These are phyloP conservation scores for Stevia rebaudiana DNA, from an alignment of 140 eudicot species.

Conservation along the genomic window DNA sequence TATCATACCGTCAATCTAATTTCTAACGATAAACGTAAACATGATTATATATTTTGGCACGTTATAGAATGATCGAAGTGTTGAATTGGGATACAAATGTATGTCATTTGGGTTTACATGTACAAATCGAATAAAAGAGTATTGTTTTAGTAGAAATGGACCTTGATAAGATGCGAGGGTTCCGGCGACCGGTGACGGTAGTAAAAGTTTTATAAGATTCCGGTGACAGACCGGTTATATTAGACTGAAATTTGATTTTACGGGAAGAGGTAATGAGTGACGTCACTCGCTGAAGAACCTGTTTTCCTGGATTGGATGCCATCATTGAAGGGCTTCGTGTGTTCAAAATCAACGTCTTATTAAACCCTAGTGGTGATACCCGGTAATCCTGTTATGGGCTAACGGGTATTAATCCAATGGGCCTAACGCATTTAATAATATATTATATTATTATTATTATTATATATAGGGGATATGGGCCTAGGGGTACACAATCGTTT, in stretches of 20 bases:
- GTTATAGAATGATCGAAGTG: background rate
- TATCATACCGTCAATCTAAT: background rate
- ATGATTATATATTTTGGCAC: no score
- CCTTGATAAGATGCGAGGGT: conserved; percentile 28
- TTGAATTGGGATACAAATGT: background rate
- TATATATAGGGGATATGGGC: no score
- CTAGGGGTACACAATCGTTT: no score
- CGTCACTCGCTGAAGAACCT: conserved; percentile 21
- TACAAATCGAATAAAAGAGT: background rate
- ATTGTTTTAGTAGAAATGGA: conserved; percentile 1
- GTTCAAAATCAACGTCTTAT: background rate
- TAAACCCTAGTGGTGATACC: conserved; percentile 4
- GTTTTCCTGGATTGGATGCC: conserved; percentile 29
- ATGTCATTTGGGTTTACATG: background rate
- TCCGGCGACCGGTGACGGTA: conserved; percentile 15
- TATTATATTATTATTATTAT: no score
- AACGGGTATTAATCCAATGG: background rate
- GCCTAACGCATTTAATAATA: no score
- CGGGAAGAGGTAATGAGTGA: conserved; percentile 20
- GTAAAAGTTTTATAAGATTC: conserved; percentile 25
- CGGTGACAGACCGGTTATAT: conserved; percentile 1
- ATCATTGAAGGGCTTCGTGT: background rate
- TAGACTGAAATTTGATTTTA: conserved; percentile 19
- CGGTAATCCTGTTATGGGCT: background rate
- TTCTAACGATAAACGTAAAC: no score